Evolutionary conservation across 108 stramenopile genomes (phyloP), one percentile per base, ranked within the genome.

Genomic region (Chaetoceros tenuissimus): DNA sequence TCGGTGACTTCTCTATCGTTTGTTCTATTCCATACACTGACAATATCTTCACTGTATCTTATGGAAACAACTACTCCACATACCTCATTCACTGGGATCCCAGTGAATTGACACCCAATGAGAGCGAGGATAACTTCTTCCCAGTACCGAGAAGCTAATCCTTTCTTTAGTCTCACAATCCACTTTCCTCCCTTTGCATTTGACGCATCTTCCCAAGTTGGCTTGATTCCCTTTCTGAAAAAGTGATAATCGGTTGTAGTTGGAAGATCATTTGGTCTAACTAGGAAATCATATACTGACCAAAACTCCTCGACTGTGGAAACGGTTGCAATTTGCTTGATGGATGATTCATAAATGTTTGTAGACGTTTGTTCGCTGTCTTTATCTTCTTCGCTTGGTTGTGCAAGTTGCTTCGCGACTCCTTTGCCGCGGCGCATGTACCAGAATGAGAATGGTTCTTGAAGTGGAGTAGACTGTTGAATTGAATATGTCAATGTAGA

Each of bases 201-300:
- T 51, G 62, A 58, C 22, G 85, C 64, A 59, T 96, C 98, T 62
- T 98, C 98, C 98, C 98, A 98, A 0, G 94, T 93, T 19, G 98
- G 98, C 58, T 94, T 94, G 71, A 97, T 87, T 27, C 94, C 95
- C 44, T 90, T 77, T 8, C 92, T 79, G 64, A 98, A 98, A 50
- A 96, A 86, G 65, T 96, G 96, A 49, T 92, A 88, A 60, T 96
- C 95, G 3, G 92, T 92, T 16, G 81, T 87, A 7, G 74, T 65
- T 0, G 77, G 69, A 16, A 95, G 73, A 46, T 89, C 77, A 47
- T 88, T 80, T 10, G 96, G 94, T 45, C 95, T 67, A 7, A 76
- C 68, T 20, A 98, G 68, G 60, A 84, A 89, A 63, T 96, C 75
- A 77, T 98, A 98, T 13, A 85, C 74, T 13, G 63, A 48, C 91